phyloP scores from a whole-genome alignment of 2,329 filamentous ascomycete genomes.

The Fusarium protoensiforme region DNA sequence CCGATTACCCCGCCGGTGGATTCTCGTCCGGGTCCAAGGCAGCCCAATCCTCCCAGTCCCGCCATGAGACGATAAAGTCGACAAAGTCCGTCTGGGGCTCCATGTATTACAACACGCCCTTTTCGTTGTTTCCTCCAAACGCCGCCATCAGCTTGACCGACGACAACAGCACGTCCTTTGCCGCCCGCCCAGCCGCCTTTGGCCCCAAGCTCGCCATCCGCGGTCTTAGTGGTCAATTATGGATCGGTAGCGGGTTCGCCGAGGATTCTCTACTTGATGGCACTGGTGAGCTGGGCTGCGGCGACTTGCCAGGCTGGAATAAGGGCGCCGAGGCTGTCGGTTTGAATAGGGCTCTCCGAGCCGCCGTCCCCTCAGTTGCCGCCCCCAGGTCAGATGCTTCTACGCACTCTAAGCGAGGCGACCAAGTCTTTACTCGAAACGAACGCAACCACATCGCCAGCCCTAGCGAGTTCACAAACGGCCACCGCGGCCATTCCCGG shows the following conservation, averaged over 20 bases:
- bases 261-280: constrained; percentile 75
- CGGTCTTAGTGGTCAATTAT: constrained; percentile 88
- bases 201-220: constrained; percentile 80
- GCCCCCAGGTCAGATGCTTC: constrained; percentile 29
- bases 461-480: constrained; percentile 48
- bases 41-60: constrained; percentile 20
- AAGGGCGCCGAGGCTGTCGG: constrained; percentile 64
- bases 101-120: constrained; percentile 79
- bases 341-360: constrained; percentile 54
- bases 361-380: constrained; percentile 35
- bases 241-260: constrained; percentile 92
- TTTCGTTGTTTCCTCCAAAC: constrained; percentile 92
- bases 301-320: constrained; percentile 91
- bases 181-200: constrained; percentile 92
- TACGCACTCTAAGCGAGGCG: constrained; percentile 43
- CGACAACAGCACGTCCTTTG: constrained; percentile 97
- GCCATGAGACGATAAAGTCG: constrained; percentile 20
- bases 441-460: constrained; percentile 47
- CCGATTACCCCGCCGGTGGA: constrained; percentile 43
- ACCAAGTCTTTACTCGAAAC: constrained; percentile 49
- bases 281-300: constrained; percentile 92
- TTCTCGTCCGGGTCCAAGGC: constrained; percentile 33
- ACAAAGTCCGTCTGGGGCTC: constrained; percentile 54
- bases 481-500: constrained; percentile 82
- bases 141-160: constrained; percentile 96